Evolutionary conservation across 371 early-diverging fungal genomes (phyloP).

Genomic region (Mortierella sp.): DNA sequence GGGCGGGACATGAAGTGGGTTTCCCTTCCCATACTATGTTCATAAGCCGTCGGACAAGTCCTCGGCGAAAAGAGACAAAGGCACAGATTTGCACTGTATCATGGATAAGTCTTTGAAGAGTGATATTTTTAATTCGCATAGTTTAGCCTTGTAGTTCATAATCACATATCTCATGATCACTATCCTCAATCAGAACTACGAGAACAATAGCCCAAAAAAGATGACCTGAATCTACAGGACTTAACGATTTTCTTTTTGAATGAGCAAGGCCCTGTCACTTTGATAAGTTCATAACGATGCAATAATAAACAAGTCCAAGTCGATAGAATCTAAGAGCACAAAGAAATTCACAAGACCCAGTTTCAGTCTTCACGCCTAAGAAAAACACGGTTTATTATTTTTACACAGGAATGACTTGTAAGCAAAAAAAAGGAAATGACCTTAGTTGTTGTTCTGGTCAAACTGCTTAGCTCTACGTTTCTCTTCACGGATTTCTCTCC

Average conservation of each 20-base stretch:
- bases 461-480: neutral
- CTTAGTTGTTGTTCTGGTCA: slow-evolving; percentile 1
- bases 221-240: no score
- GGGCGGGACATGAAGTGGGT: slow-evolving; percentile 5
- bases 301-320: neutral
- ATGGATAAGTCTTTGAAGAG: neutral
- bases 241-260: no score
- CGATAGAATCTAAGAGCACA: slow-evolving; percentile 1
- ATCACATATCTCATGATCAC: neutral
- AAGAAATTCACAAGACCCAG: neutral
- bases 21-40: neutral
- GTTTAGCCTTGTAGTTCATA: neutral
- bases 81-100: neutral
- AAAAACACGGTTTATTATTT: neutral
- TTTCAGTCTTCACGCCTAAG: no score
- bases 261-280: no score
- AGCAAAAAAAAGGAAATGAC: neutral
- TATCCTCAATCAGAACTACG: no score
- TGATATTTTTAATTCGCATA: neutral
- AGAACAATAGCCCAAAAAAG: no score
- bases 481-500: no score
- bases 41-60: neutral
- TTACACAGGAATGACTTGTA: neutral
- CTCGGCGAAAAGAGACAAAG: neutral
- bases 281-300: neutral